These are phyloP conservation scores for Dalbergia oliveri DNA, from an alignment of 306 rosid species.

Conservation along the genomic window DNA sequence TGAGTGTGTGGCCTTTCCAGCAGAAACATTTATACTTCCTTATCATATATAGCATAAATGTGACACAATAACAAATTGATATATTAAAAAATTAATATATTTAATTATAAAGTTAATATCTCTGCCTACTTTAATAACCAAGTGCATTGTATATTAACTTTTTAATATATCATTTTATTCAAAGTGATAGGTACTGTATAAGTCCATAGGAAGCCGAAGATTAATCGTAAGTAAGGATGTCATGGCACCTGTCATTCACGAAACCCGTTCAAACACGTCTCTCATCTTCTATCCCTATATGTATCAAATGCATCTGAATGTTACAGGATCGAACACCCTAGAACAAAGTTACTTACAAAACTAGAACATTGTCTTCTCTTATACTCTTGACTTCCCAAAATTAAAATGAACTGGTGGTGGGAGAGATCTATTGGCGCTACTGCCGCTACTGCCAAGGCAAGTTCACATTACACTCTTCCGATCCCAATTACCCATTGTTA, in stretches of 20 bases:
- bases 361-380: not conserved
- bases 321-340: not conserved
- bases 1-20: too few species aligned
- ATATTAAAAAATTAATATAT: too few species aligned
- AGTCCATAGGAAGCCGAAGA: not conserved
- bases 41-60: too few species aligned
- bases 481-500: not conserved
- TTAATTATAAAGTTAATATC: too few species aligned
- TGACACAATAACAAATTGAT: too few species aligned
- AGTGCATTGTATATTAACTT: too few species aligned
- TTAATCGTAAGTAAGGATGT: not conserved
- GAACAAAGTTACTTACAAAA: not conserved
- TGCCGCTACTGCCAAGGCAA: constrained; percentile 54
- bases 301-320: not conserved
- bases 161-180: too few species aligned
- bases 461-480: not conserved
- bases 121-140: too few species aligned
- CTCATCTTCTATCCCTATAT: too few species aligned
- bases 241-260: constrained; percentile 12
- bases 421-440: constrained; percentile 53
- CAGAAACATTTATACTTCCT: too few species aligned
- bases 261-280: not conserved
- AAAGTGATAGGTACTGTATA: too few species aligned
- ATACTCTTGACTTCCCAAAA: not conserved
- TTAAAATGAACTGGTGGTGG: constrained; percentile 63